These are phyloP conservation scores for Nepenthes mirabilis DNA, from an alignment of 148 eudicot genomes.

Conservation along the genomic window DNA sequence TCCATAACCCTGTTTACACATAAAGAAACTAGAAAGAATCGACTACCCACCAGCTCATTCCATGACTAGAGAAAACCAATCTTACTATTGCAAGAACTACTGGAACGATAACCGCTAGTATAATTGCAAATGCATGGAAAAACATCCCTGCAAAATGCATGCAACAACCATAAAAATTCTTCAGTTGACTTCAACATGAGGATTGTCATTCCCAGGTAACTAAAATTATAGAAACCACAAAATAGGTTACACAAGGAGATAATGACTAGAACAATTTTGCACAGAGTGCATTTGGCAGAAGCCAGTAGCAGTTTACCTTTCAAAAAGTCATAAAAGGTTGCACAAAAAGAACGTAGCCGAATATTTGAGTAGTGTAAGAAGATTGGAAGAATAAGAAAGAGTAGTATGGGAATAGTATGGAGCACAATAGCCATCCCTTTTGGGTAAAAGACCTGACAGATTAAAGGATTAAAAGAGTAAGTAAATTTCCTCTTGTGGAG, in stretches of 20 bases:
- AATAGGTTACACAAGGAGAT: not conserved
- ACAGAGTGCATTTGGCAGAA: not conserved
- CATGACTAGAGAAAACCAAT: constrained; percentile 46
- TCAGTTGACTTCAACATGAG: too few relatives aligned
- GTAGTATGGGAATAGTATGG: constrained; percentile 56
- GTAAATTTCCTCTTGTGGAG: not conserved
- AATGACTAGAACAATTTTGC: not conserved
- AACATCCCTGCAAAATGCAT: constrained; percentile 47
- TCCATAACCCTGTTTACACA: not conserved
- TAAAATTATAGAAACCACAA: not conserved
- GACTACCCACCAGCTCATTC: constrained; percentile 77
- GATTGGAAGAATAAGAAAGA: constrained; percentile 58
- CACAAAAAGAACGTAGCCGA: constrained; percentile 29
- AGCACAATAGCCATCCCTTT: constrained; percentile 53
- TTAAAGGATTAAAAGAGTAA: constrained; percentile 1
- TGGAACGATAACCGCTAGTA: constrained; percentile 58
- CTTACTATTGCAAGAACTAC: constrained; percentile 47
- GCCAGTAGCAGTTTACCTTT: constrained; percentile 45
- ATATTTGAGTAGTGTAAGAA: constrained; percentile 22
- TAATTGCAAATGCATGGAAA: constrained; percentile 43
- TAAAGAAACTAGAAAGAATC: constrained; percentile 3
- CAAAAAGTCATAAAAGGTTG: constrained; percentile 38
- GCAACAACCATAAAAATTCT: not conserved
- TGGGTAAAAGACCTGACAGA: constrained; percentile 57
- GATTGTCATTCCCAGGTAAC: too few relatives aligned